Base-by-base conservation (phyloP, 169 alveolate genomes). In the Eimeria zaria region DNA sequence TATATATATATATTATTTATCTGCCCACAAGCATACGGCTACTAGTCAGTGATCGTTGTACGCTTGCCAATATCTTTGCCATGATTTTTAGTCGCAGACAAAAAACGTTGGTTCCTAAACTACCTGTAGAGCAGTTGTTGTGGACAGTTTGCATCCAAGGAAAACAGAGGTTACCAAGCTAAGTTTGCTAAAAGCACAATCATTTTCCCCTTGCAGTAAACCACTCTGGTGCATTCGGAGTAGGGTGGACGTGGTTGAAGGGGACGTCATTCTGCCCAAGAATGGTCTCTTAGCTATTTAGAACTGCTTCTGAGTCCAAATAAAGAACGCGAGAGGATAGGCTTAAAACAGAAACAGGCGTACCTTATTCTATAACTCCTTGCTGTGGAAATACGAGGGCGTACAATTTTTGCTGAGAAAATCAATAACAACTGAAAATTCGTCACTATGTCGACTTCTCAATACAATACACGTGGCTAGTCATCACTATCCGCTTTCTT, bases 371-470 rank as follows among this genome's bases (percentile, higher is more conserved):
- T 20, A 84, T 33, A 20, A 69, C 58, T 9, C 92, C 92, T 60
- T 36, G 74, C 0, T 53, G 78, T n/a, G 92, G 92, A 36, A 84
- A 84, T 20, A 84, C 46, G 80, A 84, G 78, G 48, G 78, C 11
- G 39, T 84, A 84, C 58, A 84, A 30, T 27, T 84, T 84, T 84
- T 53, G 92, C 92, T 84, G 92, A 44, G 20, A 9, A 44, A n/a
- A 53, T 11, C 48, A 1, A 36, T 39, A 33, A 58, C 78, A 27
- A 33, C 60, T 36, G 30, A 33, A 7, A 58, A 18, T 12, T 60
- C 5, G 76, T 20, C 78, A 30, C 18, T 58, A 41, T 5, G 78
- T 60, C 14, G 27, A 58, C 18, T 46, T n/a, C 62, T 30, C 16
- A 30, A 18, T 33, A n/a, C 30, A 78, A 33, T 16, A 11, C 6